phyloP scores from a whole-genome alignment of 345 rosid genomes.

The Arabis hirsuta region DNA sequence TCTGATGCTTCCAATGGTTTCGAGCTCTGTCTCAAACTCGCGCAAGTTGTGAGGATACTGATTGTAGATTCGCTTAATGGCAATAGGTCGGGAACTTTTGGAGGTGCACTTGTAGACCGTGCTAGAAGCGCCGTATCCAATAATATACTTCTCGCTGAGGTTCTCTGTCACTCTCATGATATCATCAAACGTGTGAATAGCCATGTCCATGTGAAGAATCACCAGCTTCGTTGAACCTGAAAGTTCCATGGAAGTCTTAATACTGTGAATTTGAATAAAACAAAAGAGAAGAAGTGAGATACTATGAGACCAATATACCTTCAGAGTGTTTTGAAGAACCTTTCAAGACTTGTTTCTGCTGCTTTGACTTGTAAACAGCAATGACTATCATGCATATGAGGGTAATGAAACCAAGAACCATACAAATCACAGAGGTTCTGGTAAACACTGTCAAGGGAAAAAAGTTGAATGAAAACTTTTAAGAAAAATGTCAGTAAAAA shows the following conservation, averaged over 20 bases:
- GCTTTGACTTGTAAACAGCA: conserved; percentile 73
- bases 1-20: conserved; percentile 91
- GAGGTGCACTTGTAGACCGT: conserved; percentile 81
- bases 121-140: conserved; percentile 94
- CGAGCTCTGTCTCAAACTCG: conserved; percentile 95
- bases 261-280: background rate
- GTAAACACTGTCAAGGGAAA: conserved; percentile 54
- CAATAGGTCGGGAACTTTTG: conserved; percentile 91
- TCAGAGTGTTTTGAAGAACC: conserved; percentile 47
- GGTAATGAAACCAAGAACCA: conserved; percentile 61
- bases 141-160: conserved; percentile 72
- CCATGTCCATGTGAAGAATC: conserved; percentile 98
- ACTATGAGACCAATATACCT: conserved; percentile 43
- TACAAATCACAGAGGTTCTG: conserved; percentile 63
- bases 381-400: conserved; percentile 57
- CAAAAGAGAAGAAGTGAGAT: background rate
- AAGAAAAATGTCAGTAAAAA: background rate
- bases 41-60: conserved; percentile 62
- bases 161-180: conserved; percentile 91
- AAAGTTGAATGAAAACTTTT: background rate
- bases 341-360: conserved; percentile 46
- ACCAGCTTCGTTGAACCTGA: conserved; percentile 89
- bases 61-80: conserved; percentile 87
- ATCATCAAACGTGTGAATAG: conserved; percentile 86
- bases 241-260: background rate